Evolutionary conservation across 257 asterid species (phyloP).

Genomic region (Avicennia marina): DNA sequence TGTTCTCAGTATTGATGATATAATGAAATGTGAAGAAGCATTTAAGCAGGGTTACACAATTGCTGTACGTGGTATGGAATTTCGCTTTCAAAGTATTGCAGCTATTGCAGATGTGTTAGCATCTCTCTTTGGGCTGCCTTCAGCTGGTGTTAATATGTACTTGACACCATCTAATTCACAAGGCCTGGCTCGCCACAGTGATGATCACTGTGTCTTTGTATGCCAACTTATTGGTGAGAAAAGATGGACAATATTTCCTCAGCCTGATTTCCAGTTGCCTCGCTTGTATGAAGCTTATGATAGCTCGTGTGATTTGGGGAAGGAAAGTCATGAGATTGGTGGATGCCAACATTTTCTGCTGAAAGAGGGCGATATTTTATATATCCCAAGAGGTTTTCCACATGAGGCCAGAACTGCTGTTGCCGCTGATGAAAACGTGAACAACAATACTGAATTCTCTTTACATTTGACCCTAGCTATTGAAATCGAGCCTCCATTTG

Average conservation of each 20-base stretch:
- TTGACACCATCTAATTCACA: constrained; percentile 71
- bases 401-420: constrained; percentile 58
- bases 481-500: constrained; percentile 86
- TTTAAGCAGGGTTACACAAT: constrained; percentile 64
- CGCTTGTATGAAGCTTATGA: constrained; percentile 52
- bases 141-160: constrained; percentile 80
- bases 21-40: constrained; percentile 57
- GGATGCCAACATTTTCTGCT: constrained; percentile 41
- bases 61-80: constrained; percentile 78
- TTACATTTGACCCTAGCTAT: constrained; percentile 78
- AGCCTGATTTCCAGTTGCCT: constrained; percentile 43
- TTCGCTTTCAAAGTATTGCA: constrained; percentile 50
- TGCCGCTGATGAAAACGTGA: constrained; percentile 25
- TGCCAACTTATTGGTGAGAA: constrained; percentile 69
- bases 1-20: constrained; percentile 38
- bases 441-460: constrained; percentile 41
- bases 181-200: constrained; percentile 80
- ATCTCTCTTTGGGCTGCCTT: constrained; percentile 79
- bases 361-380: constrained; percentile 72
- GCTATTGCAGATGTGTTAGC: constrained; percentile 62
- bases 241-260: constrained; percentile 51
- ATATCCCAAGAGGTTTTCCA: constrained; percentile 79
- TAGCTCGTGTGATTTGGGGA: constrained; percentile 15
- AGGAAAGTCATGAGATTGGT: constrained; percentile 21
- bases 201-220: constrained; percentile 83